Percentiles rank a stretch among this genome's conserved stretches.
Evolutionary conservation across 2,329 filamentous ascomycete species (phyloP).

Genomic region (Xylariomycetidae sp.): DNA sequence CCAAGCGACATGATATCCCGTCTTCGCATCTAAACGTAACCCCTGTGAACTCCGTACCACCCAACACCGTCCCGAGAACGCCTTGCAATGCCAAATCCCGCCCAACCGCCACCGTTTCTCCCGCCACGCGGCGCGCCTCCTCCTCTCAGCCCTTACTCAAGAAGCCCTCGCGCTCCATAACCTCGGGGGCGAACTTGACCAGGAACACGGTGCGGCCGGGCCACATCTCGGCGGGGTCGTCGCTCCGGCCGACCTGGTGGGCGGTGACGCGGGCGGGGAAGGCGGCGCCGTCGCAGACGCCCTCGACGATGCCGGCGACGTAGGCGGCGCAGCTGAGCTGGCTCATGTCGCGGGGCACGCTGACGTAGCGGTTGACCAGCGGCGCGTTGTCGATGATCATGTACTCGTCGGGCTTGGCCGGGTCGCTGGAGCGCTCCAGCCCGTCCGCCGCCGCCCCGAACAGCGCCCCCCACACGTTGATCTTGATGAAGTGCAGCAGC

Average conservation of each 20-base stretch:
- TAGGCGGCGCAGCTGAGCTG: slow-evolving; percentile 95
- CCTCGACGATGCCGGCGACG: slow-evolving; percentile 91
- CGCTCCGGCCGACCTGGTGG: slow-evolving; percentile 62
- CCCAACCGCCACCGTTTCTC: no score
- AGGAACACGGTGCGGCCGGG: slow-evolving; percentile 93
- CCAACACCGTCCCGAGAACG: slow-evolving; percentile 11
- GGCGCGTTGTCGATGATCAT: slow-evolving; percentile 99
- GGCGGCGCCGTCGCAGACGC: slow-evolving; percentile 86
- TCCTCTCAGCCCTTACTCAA: slow-evolving; percentile 52
- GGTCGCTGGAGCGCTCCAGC: slow-evolving; percentile 79
- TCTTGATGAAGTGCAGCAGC: slow-evolving; percentile 92
- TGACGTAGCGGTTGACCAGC: slow-evolving; percentile 89
- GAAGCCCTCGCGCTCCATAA: slow-evolving; percentile 85
- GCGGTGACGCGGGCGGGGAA: slow-evolving; percentile 87
- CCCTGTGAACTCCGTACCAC: slow-evolving; percentile 10
- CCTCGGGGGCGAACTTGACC: slow-evolving; percentile 85
- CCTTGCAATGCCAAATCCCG: slow-evolving; percentile 16
- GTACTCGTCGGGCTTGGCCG: slow-evolving; percentile 85
- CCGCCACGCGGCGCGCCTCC: no score
- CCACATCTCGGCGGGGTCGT: slow-evolving; percentile 74
- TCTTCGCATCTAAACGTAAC: no score
- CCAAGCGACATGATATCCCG: no score
- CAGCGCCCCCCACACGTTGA: slow-evolving; percentile 84
- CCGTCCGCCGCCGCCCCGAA: slow-evolving; percentile 88
- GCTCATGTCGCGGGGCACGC: slow-evolving; percentile 89